Evolutionary conservation across 371 early-diverging fungal genomes (phyloP).

Genomic region (Gilbertella persicaria): DNA sequence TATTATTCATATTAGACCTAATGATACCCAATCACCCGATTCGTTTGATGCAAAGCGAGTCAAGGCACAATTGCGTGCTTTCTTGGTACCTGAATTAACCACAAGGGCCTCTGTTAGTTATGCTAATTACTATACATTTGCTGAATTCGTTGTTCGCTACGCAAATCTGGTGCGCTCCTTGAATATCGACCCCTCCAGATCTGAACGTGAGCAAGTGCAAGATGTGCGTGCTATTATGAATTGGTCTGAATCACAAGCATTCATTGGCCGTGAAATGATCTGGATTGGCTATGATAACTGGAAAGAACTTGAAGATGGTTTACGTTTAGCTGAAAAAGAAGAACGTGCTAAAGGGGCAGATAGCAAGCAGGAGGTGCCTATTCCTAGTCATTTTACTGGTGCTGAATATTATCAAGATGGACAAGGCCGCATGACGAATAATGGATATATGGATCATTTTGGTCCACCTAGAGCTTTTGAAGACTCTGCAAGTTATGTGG

Average conservation of each 20-base stretch:
- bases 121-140: conserved; percentile 63
- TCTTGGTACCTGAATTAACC: conserved; percentile 65
- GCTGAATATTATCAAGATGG: conserved; percentile 35
- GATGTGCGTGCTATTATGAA: conserved; percentile 49
- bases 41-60: conserved; percentile 59
- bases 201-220: conserved; percentile 43
- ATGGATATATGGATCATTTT: conserved; percentile 24
- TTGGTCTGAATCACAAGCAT: conserved; percentile 41
- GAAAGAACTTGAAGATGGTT: conserved; percentile 78
- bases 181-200: conserved; percentile 40
- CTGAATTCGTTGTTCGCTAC: conserved; percentile 69
- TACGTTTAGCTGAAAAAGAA: conserved; percentile 75
- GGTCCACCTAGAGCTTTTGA: conserved; percentile 30
- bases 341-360: conserved; percentile 50
- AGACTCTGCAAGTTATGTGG: conserved; percentile 49
- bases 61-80: conserved; percentile 66
- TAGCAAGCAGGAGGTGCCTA: conserved; percentile 11
- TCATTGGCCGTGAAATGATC: conserved; percentile 63
- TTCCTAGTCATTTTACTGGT: not conserved
- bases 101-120: conserved; percentile 54
- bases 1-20: conserved; percentile 81
- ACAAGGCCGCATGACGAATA: conserved; percentile 27
- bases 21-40: conserved; percentile 65
- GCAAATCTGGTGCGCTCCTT: conserved; percentile 35
- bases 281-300: conserved; percentile 75